A percentile compares a stretch with the other conserved stretches of the same genome.
Evolutionary conservation across 2,329 filamentous ascomycete species (phyloP).

Genomic region (Monilinia fructicola): DNA sequence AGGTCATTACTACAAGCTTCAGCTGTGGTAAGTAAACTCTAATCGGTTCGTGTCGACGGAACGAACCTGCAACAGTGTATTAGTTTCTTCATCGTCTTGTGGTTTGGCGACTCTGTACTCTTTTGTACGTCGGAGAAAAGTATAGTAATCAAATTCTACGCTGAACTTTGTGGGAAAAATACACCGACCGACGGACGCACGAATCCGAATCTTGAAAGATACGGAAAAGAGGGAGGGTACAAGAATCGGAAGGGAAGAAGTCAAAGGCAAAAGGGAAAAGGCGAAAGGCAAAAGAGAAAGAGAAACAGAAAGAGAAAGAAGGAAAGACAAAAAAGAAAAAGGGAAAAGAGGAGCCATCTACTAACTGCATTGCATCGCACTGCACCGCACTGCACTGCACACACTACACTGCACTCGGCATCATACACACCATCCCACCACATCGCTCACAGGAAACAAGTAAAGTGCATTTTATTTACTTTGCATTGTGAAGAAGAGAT

Average conservation of each 20-base stretch:
- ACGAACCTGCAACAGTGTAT: neutral
- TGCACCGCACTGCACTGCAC: neutral
- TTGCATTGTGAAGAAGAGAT: constrained; percentile 8
- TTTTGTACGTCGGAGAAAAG: neutral
- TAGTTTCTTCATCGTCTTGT: neutral
- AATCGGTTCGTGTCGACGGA: neutral
- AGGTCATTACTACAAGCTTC: neutral
- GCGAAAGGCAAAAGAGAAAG: neutral
- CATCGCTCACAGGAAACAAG: neutral
- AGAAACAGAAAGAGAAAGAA: too few species aligned
- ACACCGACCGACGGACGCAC: constrained; percentile 21
- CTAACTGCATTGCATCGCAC: neutral
- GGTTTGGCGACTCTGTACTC: neutral
- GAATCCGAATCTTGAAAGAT: constrained; percentile 21
- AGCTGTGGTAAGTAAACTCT: too few species aligned
- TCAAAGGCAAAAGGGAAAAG: neutral
- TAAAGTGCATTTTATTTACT: neutral
- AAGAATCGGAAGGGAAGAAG: constrained; percentile 24
- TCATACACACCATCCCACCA: neutral
- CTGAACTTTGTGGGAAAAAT: neutral
- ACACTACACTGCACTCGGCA: neutral
- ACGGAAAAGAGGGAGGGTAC: constrained; percentile 23
- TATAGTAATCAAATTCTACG: constrained; percentile 9
- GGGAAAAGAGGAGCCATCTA: neutral
- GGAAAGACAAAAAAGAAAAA: neutral